Conservation (phyloP, 2,329 filamentous ascomycete genomes). For the Sclerotinia borealis region DNA sequence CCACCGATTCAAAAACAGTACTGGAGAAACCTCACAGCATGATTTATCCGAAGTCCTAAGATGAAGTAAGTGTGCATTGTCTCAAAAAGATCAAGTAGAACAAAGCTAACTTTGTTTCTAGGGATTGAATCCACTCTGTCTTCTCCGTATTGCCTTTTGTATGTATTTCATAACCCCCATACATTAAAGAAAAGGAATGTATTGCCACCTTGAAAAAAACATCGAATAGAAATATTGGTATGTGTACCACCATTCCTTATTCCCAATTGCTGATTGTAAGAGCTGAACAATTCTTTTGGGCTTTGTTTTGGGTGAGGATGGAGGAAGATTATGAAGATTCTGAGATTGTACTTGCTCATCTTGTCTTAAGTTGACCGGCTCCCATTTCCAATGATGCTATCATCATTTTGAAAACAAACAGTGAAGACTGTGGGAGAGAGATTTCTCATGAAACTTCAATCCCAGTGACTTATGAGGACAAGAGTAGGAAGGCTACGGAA, state of each 20-base stretch:
- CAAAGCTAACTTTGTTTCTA: no score
- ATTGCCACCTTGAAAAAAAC: background rate
- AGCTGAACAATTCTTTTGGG: background rate
- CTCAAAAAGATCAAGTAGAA: background rate
- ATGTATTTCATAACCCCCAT: background rate
- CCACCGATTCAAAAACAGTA: background rate
- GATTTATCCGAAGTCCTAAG: background rate
- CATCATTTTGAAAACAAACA: background rate
- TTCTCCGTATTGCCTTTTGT: background rate
- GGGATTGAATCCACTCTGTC: background rate
- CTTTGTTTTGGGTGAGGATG: background rate
- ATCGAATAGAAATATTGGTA: background rate
- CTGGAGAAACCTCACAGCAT: background rate
- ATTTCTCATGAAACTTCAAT: background rate
- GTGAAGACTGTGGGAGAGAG: no score
- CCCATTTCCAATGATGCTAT: no score
- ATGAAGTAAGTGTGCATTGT: background rate
- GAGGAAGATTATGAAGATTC: background rate
- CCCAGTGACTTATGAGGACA: background rate
- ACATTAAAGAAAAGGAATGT: background rate
- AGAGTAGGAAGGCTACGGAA: background rate
- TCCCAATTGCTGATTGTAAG: background rate
- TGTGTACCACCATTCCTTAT: background rate
- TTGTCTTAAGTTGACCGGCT: background rate
- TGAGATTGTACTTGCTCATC: background rate